These are phyloP conservation scores for Populus davidiana DNA, from an alignment of 345 rosid species.

Conservation along the genomic window DNA sequence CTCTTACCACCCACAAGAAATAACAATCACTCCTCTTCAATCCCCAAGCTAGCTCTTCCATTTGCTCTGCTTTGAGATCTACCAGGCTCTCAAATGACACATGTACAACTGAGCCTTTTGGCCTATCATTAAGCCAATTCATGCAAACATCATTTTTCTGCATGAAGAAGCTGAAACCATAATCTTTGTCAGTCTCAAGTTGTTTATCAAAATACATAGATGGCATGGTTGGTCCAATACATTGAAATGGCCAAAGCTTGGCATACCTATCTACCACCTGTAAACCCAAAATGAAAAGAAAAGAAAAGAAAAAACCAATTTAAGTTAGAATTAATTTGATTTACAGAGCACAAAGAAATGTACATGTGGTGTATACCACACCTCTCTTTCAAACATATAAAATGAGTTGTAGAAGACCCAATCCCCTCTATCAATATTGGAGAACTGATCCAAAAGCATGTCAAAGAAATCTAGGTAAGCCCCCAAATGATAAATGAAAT, in stretches of 20 bases:
- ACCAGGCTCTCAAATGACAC: constrained; percentile 35
- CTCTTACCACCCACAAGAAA: constrained; percentile 33
- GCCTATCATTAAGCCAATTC: constrained; percentile 25
- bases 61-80: constrained; percentile 15
- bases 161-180: constrained; percentile 26
- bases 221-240: constrained; percentile 39
- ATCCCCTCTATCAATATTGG: constrained; percentile 29
- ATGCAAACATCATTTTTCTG: constrained; percentile 5
- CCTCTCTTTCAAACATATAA: constrained; percentile 34
- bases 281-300: not conserved
- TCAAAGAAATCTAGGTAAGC: constrained; percentile 22
- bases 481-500: constrained; percentile 16
- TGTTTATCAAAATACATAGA: constrained; percentile 36
- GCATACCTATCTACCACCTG: constrained; percentile 37
- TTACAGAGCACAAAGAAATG: not conserved
- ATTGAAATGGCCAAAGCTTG: constrained; percentile 15
- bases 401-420: constrained; percentile 28
- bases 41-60: constrained; percentile 24
- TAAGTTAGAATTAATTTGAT: not conserved
- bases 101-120: constrained; percentile 22
- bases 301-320: not conserved
- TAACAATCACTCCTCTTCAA: constrained; percentile 9
- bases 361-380: not conserved
- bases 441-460: constrained; percentile 25
- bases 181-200: constrained; percentile 25